Conservation (phyloP, 257 asterid genomes). For the Penstemon barbatus region DNA sequence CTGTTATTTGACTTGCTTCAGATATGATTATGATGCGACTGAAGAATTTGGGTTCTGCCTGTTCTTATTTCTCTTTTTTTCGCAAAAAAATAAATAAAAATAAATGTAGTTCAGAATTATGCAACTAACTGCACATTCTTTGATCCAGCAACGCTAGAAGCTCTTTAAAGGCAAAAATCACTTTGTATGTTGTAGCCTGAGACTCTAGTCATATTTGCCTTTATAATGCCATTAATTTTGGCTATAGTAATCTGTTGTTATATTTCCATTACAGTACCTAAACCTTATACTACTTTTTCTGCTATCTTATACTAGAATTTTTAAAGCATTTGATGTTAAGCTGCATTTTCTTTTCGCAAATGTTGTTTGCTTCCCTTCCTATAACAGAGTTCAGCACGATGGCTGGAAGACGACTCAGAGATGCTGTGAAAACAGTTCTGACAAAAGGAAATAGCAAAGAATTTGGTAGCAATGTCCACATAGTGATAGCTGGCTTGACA, state of each 20-base stretch:
- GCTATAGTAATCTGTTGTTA: too few species aligned
- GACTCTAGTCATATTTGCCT: too few species aligned
- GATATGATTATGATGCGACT: background rate
- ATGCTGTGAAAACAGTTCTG: constrained; percentile 69
- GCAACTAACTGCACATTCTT: too few species aligned
- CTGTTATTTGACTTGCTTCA: background rate
- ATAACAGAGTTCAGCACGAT: constrained; percentile 85
- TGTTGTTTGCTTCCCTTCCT: background rate
- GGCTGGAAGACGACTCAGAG: constrained; percentile 98
- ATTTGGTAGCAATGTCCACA: constrained; percentile 60
- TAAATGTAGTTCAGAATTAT: too few species aligned
- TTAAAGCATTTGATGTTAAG: constrained; percentile 8
- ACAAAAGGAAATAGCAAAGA: constrained; percentile 46
- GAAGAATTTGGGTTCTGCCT: too few species aligned
- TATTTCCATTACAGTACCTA: too few species aligned
- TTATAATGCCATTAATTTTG: too few species aligned
- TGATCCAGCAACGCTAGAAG: too few species aligned
- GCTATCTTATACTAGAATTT: background rate
- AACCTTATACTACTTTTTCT: background rate
- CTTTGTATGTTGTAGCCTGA: too few species aligned
- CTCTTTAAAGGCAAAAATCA: too few species aligned
- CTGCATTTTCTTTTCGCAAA: background rate
- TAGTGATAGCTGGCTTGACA: constrained; percentile 93
- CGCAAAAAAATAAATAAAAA: too few species aligned
- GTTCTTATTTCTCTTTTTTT: too few species aligned